Evolutionary conservation across 495 filamentous ascomycete genomes (phyloP).

Genomic region (Cryomyces minteri): DNA sequence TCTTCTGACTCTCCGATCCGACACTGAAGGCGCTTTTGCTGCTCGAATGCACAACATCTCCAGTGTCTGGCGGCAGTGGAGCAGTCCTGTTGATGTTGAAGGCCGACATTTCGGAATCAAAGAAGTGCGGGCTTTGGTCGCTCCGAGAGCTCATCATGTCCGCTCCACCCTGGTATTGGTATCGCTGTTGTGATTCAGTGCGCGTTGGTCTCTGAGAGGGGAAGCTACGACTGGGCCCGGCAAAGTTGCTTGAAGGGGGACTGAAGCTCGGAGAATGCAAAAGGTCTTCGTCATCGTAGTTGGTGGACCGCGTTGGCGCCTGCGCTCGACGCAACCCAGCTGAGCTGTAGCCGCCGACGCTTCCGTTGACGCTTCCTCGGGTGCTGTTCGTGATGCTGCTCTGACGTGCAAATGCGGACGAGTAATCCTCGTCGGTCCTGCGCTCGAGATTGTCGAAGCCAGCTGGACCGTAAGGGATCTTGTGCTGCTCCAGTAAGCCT

Average conservation of each 20-base stretch:
- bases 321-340: neutral
- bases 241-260: neutral
- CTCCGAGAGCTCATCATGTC: neutral
- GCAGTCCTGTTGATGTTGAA: neutral
- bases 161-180: neutral
- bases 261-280: neutral
- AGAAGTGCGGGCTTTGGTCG: neutral
- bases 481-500: neutral
- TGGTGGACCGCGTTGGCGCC: neutral
- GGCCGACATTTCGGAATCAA: neutral
- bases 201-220: too few relatives aligned
- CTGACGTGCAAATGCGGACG: neutral
- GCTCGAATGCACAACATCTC: conserved; percentile 2
- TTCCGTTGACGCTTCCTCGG: conserved; percentile 2
- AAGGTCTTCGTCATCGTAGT: conserved; percentile 2
- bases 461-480: neutral
- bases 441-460: neutral
- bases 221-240: neutral
- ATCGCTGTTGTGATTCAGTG: too few relatives aligned
- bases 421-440: neutral
- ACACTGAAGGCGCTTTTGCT: conserved; percentile 13
- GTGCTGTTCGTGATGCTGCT: conserved; percentile 4
- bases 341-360: conserved; percentile 2
- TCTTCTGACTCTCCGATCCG: conserved; percentile 7
- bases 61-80: neutral